Conservation (phyloP, 306 rosid species). For the Styphnolobium japonicum region DNA sequence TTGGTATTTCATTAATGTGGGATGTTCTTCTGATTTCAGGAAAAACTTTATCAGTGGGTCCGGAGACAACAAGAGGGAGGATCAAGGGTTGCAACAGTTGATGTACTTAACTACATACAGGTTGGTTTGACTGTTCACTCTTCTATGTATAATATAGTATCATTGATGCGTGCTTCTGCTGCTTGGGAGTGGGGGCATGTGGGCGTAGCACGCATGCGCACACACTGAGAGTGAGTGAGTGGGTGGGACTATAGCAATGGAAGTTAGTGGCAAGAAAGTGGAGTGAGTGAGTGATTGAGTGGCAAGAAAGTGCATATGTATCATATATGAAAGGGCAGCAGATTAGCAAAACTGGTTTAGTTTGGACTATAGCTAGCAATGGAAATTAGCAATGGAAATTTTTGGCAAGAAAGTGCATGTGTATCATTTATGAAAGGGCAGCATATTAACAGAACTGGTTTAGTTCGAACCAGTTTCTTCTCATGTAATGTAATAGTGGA, state of each 20-base stretch:
- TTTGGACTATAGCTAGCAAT: too few relatives aligned
- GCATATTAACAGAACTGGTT: background rate
- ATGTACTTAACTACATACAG: conserved; percentile 63
- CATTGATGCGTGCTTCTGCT: background rate
- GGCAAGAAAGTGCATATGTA: background rate
- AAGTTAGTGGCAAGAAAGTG: conserved; percentile 2
- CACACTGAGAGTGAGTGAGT: background rate
- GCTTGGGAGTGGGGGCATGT: background rate
- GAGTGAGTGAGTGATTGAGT: background rate
- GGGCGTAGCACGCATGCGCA: background rate
- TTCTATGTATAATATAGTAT: background rate
- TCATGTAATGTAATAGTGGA: background rate
- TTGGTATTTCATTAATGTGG: background rate
- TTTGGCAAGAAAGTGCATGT: background rate
- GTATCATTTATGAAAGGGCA: background rate
- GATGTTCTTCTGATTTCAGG: conserved; percentile 44
- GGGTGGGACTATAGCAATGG: background rate
- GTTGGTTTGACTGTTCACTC: conserved; percentile 28
- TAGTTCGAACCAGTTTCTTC: background rate
- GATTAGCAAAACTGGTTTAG: background rate
- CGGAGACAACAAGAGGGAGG: conserved; percentile 77
- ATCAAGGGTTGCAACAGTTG: conserved; percentile 59
- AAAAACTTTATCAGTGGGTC: conserved; percentile 78
- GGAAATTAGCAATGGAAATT: background rate
- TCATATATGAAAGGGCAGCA: background rate